Percentiles rank a stretch among this genome's conserved stretches.
Evolutionary conservation across 768 basidiomycete genomes (phyloP).

Genomic region (Boletus eberwhitei): DNA sequence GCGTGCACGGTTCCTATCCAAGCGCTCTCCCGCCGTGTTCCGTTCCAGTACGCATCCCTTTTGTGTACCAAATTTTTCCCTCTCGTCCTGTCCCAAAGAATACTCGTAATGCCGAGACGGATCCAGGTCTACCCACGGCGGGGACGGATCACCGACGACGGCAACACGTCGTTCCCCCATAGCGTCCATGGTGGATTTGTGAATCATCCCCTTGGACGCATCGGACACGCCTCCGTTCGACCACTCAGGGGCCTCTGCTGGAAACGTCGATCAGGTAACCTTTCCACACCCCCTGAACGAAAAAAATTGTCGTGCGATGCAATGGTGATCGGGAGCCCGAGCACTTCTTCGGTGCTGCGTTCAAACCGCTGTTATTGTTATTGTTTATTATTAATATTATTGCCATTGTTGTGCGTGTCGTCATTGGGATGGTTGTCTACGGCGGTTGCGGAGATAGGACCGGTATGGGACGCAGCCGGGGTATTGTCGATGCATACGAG

Average conservation of each 20-base stretch:
- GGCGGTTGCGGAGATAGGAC: background rate
- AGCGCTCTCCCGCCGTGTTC: background rate
- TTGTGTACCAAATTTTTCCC: slow-evolving; percentile 14
- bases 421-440: no score
- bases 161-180: slow-evolving; percentile 9
- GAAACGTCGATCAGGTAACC: slow-evolving; percentile 17
- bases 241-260: slow-evolving; percentile 5
- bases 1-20: slow-evolving; percentile 6
- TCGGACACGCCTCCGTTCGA: background rate
- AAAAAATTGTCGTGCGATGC: slow-evolving; percentile 9
- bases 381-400: background rate
- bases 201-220: background rate
- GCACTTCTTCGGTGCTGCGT: slow-evolving; percentile 2
- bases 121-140: slow-evolving; percentile 3
- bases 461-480: background rate
- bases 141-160: slow-evolving; percentile 13
- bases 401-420: background rate
- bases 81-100: slow-evolving; percentile 6
- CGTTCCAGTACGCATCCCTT: slow-evolving; percentile 1
- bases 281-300: slow-evolving; percentile 8
- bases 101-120: slow-evolving; percentile 1
- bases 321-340: slow-evolving; percentile 12
- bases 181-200: slow-evolving; percentile 21
- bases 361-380: background rate
- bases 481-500: slow-evolving; percentile 19